phyloP scores from a whole-genome alignment of 2,329 filamentous ascomycete species.

The Claviceps fusiformis region DNA sequence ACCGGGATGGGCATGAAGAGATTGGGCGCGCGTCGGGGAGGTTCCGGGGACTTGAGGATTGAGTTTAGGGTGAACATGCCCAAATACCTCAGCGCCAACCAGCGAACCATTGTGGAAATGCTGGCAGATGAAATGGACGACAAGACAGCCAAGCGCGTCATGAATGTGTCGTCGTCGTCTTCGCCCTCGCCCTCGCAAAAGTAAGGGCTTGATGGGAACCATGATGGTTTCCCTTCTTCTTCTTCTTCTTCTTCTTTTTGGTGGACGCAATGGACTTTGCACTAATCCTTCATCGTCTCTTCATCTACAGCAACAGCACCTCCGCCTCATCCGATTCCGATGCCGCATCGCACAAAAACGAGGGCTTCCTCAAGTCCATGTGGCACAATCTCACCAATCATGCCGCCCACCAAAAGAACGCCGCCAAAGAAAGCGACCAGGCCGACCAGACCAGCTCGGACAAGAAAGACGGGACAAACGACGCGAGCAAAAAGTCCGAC shows the following conservation, averaged over 20 bases:
- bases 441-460: constrained; percentile 10
- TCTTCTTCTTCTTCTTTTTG: too few relatives aligned
- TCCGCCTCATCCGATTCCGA: constrained; percentile 15
- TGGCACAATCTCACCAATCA: constrained; percentile 90
- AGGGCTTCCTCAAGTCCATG: constrained; percentile 83
- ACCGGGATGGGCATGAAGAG: constrained; percentile 90
- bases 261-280: not conserved
- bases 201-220: not conserved
- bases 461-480: constrained; percentile 10
- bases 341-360: constrained; percentile 49
- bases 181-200: not conserved
- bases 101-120: constrained; percentile 88
- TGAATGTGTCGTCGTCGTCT: constrained; percentile 50
- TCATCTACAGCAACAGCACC: not conserved
- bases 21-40: constrained; percentile 51
- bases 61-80: constrained; percentile 95
- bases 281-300: not conserved
- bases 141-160: constrained; percentile 79
- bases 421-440: constrained; percentile 15
- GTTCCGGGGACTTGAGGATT: constrained; percentile 71
- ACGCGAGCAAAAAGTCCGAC: constrained; percentile 22
- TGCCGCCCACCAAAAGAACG: constrained; percentile 33
- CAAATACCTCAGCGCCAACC: constrained; percentile 82
- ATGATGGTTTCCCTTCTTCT: not conserved
- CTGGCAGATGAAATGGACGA: constrained; percentile 93